Conservation (phyloP, 1,139 yeast species). For the Diutina rugosa region DNA sequence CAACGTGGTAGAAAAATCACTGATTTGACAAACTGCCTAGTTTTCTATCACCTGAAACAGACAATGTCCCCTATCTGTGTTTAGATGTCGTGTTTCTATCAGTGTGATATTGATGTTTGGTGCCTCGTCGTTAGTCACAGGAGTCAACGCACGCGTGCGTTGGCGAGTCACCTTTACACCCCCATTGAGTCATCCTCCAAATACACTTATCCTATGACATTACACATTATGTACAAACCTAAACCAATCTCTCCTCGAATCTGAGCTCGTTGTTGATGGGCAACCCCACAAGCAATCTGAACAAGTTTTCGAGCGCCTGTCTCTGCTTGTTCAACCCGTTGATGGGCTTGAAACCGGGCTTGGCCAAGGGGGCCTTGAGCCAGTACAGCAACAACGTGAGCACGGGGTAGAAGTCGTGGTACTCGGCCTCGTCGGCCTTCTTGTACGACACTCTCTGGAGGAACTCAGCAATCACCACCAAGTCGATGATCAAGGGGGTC, state of each 20-base stretch:
- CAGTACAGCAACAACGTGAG: slow-evolving; percentile 84
- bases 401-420: slow-evolving; percentile 69
- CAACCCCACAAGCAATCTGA: slow-evolving; percentile 82
- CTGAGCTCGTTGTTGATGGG: slow-evolving; percentile 86
- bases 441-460: slow-evolving; percentile 75
- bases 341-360: slow-evolving; percentile 83
- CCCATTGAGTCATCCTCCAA: no score
- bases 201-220: background rate
- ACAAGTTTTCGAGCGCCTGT: slow-evolving; percentile 79
- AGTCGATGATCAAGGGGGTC: slow-evolving; percentile 85
- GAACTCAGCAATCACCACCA: slow-evolving; percentile 83
- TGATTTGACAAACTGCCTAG: no score
- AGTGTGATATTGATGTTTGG: no score
- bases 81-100: no score
- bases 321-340: slow-evolving; percentile 94
- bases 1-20: no score
- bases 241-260: slow-evolving; percentile 77
- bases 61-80: no score
- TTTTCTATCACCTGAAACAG: no score
- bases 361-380: slow-evolving; percentile 92
- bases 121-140: no score
- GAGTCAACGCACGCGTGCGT: no score
- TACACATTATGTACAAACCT: slow-evolving; percentile 5
- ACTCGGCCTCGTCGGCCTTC: slow-evolving; percentile 31
- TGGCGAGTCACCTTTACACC: no score